phyloP scores from a whole-genome alignment of 1,284 basidiomycete species.

The Flammula alnicola region DNA sequence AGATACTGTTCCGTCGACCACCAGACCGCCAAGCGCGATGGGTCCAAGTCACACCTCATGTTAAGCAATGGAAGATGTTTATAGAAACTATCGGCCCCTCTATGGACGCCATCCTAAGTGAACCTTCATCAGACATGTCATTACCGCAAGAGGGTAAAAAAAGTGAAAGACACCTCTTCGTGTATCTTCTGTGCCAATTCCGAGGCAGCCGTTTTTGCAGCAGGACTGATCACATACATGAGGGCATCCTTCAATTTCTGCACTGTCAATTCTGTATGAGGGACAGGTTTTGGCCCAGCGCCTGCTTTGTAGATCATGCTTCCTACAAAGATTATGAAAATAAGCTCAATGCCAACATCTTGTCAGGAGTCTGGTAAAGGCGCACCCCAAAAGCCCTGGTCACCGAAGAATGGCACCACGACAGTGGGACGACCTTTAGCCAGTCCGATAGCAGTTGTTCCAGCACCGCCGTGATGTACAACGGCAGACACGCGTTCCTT shows the following conservation, averaged over 20 bases:
- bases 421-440: conserved; percentile 67
- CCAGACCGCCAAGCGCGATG: conserved; percentile 56
- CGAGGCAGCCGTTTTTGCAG: conserved; percentile 51
- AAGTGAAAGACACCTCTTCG: conserved; percentile 45
- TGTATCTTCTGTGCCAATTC: conserved; percentile 57
- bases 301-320: conserved; percentile 66
- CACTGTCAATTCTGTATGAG: conserved; percentile 53
- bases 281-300: conserved; percentile 66
- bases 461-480: conserved; percentile 75
- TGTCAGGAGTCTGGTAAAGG: too few species aligned
- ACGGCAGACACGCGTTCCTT: conserved; percentile 60
- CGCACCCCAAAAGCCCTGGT: conserved; percentile 61
- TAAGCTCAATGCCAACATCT: too few species aligned
- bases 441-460: conserved; percentile 69
- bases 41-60: conserved; percentile 66
- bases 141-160: neutral
- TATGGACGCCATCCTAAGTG: conserved; percentile 50
- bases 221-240: conserved; percentile 47
- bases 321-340: too few species aligned
- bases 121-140: neutral
- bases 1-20: conserved; percentile 60
- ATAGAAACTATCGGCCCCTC: conserved; percentile 62
- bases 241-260: conserved; percentile 61
- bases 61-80: conserved; percentile 63
- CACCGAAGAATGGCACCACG: conserved; percentile 74